Evolutionary conservation across 2,329 filamentous ascomycete genomes (phyloP).

Genomic region (Hypoxylon sp.): DNA sequence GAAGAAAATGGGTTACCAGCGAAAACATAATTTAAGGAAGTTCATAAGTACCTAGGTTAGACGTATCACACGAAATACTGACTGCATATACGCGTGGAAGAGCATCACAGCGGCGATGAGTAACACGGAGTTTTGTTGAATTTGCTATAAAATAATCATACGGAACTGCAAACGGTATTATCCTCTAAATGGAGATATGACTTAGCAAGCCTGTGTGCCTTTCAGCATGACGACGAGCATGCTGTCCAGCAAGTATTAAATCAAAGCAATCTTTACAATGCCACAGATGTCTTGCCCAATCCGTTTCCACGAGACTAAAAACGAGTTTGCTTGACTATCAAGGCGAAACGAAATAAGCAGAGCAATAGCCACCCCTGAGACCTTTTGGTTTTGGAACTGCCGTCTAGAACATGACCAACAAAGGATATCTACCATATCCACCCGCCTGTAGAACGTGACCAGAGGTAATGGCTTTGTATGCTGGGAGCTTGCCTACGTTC

Average conservation of each 20-base stretch:
- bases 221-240: constrained; percentile 22
- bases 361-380: constrained; percentile 11
- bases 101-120: no score
- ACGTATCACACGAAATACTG: no score
- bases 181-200: constrained; percentile 2
- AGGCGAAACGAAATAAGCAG: constrained; percentile 19
- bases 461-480: no score
- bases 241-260: constrained; percentile 10
- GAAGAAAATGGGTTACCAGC: no score
- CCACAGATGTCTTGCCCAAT: neutral
- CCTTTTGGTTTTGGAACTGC: constrained; percentile 3
- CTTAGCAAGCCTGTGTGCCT: constrained; percentile 14
- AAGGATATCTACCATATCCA: constrained; percentile 1
- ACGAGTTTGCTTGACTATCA: constrained; percentile 1
- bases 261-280: constrained; percentile 5
- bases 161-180: constrained; percentile 1
- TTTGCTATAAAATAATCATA: constrained; percentile 15
- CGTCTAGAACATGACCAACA: neutral
- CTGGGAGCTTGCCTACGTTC: no score
- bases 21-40: no score
- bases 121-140: constrained; percentile 20
- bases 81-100: no score
- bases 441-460: no score
- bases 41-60: no score
- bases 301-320: no score